phyloP scores from a whole-genome alignment of 306 rosid species.

The Rubus parviflorus region DNA sequence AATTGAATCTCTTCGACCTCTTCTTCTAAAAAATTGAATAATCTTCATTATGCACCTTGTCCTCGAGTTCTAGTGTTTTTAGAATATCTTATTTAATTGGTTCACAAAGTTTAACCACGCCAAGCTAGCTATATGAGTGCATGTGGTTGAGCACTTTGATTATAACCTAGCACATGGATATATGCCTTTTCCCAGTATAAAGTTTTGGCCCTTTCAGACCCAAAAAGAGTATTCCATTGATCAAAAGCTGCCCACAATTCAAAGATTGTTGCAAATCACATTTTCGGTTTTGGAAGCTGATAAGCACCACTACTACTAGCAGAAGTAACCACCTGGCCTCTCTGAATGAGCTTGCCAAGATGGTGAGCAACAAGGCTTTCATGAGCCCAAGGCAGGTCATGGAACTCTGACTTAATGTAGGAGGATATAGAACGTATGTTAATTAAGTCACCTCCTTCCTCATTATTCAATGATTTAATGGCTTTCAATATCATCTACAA shows the following conservation, averaged over 20 bases:
- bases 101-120: background rate
- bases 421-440: background rate
- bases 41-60: background rate
- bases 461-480: background rate
- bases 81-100: background rate
- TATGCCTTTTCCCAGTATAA: background rate
- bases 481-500: background rate
- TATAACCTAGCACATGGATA: background rate
- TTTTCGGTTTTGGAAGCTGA: too few relatives aligned
- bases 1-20: background rate
- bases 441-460: background rate
- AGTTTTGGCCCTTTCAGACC: background rate
- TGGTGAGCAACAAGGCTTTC: too few relatives aligned
- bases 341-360: background rate
- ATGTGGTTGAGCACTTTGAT: background rate
- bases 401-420: background rate
- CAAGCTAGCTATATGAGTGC: background rate
- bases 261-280: background rate
- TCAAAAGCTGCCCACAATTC: background rate
- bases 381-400: too few relatives aligned
- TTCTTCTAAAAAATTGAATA: too few relatives aligned
- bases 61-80: background rate
- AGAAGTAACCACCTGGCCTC: background rate
- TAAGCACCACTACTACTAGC: too few relatives aligned
- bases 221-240: too few relatives aligned